phyloP scores from a whole-genome alignment of 2,329 filamentous ascomycete genomes.

The Raffaelea albimanens region DNA sequence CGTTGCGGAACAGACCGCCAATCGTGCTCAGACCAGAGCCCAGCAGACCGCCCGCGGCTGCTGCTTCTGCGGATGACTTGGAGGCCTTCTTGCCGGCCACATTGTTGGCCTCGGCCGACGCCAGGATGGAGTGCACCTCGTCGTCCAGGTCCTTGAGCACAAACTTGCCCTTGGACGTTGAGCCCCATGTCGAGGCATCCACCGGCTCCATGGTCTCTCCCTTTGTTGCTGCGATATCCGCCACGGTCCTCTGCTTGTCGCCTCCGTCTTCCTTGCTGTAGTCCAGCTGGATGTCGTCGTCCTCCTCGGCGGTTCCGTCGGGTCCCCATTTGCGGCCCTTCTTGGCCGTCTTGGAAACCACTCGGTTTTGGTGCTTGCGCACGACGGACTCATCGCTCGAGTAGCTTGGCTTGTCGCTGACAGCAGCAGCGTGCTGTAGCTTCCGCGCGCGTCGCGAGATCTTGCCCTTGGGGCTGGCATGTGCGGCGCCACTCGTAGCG shows the following conservation, averaged over 20 bases:
- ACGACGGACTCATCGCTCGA: slow-evolving; percentile 70
- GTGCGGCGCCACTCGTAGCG: slow-evolving; percentile 48
- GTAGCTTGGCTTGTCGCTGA: slow-evolving; percentile 47
- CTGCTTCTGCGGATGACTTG: slow-evolving; percentile 31
- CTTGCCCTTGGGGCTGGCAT: slow-evolving; percentile 64
- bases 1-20: slow-evolving; percentile 82
- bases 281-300: slow-evolving; percentile 71
- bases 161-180: slow-evolving; percentile 87
- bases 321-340: slow-evolving; percentile 89
- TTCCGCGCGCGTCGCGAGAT: slow-evolving; percentile 73
- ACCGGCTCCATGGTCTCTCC: slow-evolving; percentile 53
- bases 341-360: slow-evolving; percentile 54
- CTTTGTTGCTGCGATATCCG: slow-evolving; percentile 24
- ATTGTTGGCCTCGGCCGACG: slow-evolving; percentile 58
- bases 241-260: slow-evolving; percentile 31
- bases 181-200: slow-evolving; percentile 74
- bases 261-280: slow-evolving; percentile 53
- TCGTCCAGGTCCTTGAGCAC: slow-evolving; percentile 88
- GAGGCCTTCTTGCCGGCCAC: background rate
- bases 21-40: slow-evolving; percentile 75
- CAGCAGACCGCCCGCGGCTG: slow-evolving; percentile 53
- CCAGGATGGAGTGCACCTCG: slow-evolving; percentile 83
- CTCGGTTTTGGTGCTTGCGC: slow-evolving; percentile 44
- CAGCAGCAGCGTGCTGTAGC: slow-evolving; percentile 38
- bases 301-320: slow-evolving; percentile 78